Conservation (phyloP, 371 early-diverging fungal species). For the Mortierella sp. region DNA sequence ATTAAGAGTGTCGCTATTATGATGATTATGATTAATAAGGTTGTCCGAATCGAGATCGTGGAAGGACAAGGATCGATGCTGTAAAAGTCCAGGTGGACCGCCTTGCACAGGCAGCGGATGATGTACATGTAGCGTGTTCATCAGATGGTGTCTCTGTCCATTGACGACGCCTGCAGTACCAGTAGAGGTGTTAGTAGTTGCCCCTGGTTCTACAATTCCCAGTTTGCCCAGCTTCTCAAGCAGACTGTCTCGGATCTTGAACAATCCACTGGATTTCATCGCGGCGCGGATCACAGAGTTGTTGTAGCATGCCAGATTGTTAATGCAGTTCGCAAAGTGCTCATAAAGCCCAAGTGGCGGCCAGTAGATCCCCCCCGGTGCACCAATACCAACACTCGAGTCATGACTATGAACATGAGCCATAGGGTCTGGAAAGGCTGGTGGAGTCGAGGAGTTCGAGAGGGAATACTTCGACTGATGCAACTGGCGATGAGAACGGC, state of each 20-base stretch:
- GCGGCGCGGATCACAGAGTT: conserved; percentile 54
- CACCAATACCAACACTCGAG: conserved; percentile 10
- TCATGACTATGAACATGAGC: conserved; percentile 2
- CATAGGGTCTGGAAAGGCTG: conserved; percentile 17
- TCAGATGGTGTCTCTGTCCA: background rate
- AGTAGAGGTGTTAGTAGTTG: too few relatives aligned
- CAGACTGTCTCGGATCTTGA: conserved; percentile 57
- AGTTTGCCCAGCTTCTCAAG: conserved; percentile 42
- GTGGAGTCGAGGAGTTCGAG: conserved; percentile 38
- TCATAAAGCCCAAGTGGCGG: conserved; percentile 49
- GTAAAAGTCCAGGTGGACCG: too few relatives aligned
- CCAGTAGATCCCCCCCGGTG: conserved; percentile 32
- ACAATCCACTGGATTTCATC: conserved; percentile 58
- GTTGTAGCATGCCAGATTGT: conserved; percentile 57
- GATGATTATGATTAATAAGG: too few relatives aligned
- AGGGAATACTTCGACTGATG: conserved; percentile 16
- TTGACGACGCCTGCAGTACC: background rate
- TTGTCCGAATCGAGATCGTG: too few relatives aligned
- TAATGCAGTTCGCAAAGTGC: conserved; percentile 56
- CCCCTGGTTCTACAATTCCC: background rate
- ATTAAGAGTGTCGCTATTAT: background rate
- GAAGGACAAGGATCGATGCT: too few relatives aligned
- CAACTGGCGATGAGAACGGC: conserved; percentile 26
- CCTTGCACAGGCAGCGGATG: too few relatives aligned
- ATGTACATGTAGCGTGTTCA: too few relatives aligned